phyloP scores from a whole-genome alignment of 2,329 filamentous ascomycete species.

The Biscogniauxia mediterranea region DNA sequence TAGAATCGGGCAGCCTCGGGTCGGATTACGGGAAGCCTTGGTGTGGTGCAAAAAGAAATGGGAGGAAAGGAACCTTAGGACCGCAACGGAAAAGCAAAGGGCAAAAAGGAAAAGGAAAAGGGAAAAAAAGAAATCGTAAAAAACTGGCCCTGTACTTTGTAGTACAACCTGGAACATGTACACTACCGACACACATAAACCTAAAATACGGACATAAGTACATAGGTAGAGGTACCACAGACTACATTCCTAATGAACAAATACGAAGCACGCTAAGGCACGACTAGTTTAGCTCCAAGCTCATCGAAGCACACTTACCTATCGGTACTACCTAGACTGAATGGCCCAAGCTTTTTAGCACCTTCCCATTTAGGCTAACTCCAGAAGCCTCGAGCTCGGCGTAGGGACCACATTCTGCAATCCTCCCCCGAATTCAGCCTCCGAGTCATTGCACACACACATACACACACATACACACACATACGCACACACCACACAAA shows the following conservation, averaged over 20 bases:
- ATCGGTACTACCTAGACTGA: neutral
- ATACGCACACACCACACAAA: neutral
- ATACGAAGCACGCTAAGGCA: neutral
- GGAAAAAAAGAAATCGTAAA: neutral
- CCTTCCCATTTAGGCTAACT: constrained; percentile 2
- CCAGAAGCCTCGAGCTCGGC: neutral
- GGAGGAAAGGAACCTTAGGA: neutral
- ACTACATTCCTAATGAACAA: neutral
- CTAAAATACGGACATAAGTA: neutral
- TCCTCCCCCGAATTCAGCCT: neutral
- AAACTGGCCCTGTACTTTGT: neutral
- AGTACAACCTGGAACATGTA: neutral
- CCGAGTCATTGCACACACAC: neutral
- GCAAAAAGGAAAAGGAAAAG: neutral
- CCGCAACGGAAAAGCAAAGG: neutral
- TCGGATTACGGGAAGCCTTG: neutral
- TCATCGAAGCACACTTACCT: neutral
- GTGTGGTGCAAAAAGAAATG: neutral
- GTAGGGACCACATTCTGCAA: neutral
- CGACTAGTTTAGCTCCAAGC: neutral
- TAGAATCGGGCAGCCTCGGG: neutral
- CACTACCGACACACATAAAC: no score
- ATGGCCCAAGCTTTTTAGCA: neutral
- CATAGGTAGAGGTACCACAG: no score
- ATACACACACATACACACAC: neutral